Base-by-base conservation (phyloP, 768 basidiomycete species). In the Agrocybe praecox region DNA sequence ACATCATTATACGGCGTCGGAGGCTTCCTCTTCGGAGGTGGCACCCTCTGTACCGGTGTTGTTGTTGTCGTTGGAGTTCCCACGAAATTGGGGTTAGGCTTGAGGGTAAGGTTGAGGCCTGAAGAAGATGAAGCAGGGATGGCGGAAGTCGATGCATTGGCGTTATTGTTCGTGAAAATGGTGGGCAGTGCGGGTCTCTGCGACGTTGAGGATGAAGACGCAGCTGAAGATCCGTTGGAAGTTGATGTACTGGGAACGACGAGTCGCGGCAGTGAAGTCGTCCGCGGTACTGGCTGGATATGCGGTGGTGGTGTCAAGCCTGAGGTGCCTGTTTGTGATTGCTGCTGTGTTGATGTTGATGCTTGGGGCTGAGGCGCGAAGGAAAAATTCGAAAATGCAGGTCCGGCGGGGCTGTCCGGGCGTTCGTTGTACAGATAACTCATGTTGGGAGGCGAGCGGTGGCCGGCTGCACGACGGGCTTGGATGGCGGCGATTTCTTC, bases 401-500 rank as follows among this genome's bases (percentile, higher is more conserved):
- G 34, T 52, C 64, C 49, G 55, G 69, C 52, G 17, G 70, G 80
- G 55, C 68, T 75, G 22, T 64, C 67, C 12, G 78, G 76, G 18
- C 75, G 70, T 33, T 71, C 70, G 52, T 59, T 67, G 58, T 72
- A 74, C 15, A 77, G 57, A 56, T 74, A 70, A 18, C 70, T 70
- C 21, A 73, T 63, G 45, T 68, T 64, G 7, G 72, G 55, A 2
- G 62, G 74, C 4, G 76, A 74, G 15, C 72, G 73, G 22, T 70
- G 54, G 23, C 72, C 69, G 10, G 65, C 67, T n/a, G 66, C 62
- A n/a, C 76, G 74, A 6, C 75, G 70, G 18, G 74, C 71, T 40
- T 84, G 80, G 14, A 90, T 83, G 6, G 77, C 78, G 0, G 79
- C 76, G 32, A 92, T 90, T 69, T 90, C 88, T 5, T 86, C 85